Percentiles rank a stretch among this genome's conserved stretches.
Conservation (phyloP, 257 asterid genomes). For the Solanum rostratum region DNA sequence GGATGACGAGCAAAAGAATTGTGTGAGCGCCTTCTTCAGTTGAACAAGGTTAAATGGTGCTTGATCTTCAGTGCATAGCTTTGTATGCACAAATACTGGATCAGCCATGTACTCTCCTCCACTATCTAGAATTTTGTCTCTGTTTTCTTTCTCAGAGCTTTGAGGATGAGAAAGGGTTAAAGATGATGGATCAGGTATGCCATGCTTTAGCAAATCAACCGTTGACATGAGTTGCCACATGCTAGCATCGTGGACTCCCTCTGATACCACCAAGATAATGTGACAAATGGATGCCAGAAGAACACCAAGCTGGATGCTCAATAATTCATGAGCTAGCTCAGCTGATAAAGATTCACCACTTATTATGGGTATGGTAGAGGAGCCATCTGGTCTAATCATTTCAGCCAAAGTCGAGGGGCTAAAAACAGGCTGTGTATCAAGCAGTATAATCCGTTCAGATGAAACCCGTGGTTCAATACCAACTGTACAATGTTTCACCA, state of each 20-base stretch:
- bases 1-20: conserved; percentile 39
- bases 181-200: conserved; percentile 89
- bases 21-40: conserved; percentile 48
- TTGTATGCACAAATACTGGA: conserved; percentile 76
- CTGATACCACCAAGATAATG: conserved; percentile 70
- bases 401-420: conserved; percentile 90
- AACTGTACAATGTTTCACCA: conserved; percentile 73
- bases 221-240: conserved; percentile 84
- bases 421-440: conserved; percentile 94
- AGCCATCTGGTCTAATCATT: conserved; percentile 89
- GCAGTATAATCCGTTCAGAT: conserved; percentile 83
- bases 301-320: conserved; percentile 94
- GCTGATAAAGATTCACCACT: conserved; percentile 78
- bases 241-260: conserved; percentile 70
- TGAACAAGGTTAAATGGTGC: conserved; percentile 24
- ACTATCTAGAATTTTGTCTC: conserved; percentile 32
- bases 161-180: conserved; percentile 47
- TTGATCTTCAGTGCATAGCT: conserved; percentile 52
- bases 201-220: conserved; percentile 83
- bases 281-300: conserved; percentile 85
- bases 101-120: conserved; percentile 65
- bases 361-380: conserved; percentile 65
- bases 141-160: conserved; percentile 48
- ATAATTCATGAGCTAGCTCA: conserved; percentile 85
- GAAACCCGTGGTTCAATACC: conserved; percentile 91